phyloP scores from a whole-genome alignment of 2,329 filamentous ascomycete species.

The Torrubiella hemipterigena region DNA sequence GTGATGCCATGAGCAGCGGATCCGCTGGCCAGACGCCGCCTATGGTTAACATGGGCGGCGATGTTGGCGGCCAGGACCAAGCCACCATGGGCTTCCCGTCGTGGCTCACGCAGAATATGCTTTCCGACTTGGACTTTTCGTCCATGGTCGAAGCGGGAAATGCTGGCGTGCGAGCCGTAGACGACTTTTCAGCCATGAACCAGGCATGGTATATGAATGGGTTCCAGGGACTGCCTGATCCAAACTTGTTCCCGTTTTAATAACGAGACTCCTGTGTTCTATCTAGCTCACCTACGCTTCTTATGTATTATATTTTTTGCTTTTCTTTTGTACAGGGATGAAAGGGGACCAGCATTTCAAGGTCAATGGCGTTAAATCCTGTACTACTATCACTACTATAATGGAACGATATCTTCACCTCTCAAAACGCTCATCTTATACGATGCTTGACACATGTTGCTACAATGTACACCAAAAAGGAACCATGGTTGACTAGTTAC shows the following conservation, averaged over 20 bases:
- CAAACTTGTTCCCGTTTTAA: conserved; percentile 22
- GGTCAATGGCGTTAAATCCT: too few relatives aligned
- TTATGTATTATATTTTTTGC: neutral
- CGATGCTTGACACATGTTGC: too few relatives aligned
- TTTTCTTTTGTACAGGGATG: neutral
- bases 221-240: conserved; percentile 21
- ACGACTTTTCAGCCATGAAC: conserved; percentile 14
- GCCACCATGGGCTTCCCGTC: neutral
- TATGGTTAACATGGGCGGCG: too few relatives aligned
- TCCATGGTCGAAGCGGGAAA: too few relatives aligned
- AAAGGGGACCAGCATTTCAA: neutral
- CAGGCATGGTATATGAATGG: conserved; percentile 27
- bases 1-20: too few relatives aligned
- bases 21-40: too few relatives aligned
- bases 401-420: too few relatives aligned
- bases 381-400: too few relatives aligned
- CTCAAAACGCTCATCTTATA: too few relatives aligned
- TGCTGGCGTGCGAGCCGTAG: neutral
- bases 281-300: too few relatives aligned
- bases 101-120: conserved; percentile 5
- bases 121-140: conserved; percentile 1
- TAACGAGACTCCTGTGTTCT: neutral
- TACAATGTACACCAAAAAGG: too few relatives aligned
- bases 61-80: neutral
- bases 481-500: too few relatives aligned